A percentile compares a stretch with the other conserved stretches of the same genome.
Conservation (phyloP, 495 filamentous ascomycete genomes). For the Trichoderma asperelloides region DNA sequence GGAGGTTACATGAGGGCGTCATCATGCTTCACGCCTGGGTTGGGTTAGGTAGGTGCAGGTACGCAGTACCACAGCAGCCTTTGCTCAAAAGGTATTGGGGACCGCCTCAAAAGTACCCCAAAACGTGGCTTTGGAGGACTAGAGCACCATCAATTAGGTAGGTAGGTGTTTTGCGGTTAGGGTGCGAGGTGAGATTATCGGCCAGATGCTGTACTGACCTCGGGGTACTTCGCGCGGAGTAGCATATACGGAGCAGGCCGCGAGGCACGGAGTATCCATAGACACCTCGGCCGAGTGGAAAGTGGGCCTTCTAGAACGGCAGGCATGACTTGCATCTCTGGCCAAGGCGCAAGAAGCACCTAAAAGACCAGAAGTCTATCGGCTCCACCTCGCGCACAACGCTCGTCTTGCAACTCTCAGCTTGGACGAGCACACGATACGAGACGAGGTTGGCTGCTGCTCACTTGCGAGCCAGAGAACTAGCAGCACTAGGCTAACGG, state of each 20-base stretch:
- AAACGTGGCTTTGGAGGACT: too few relatives aligned
- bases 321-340: conserved; percentile 7
- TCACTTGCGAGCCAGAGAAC: neutral
- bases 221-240: neutral
- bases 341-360: neutral
- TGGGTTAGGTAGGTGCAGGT: too few relatives aligned
- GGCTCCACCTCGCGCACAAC: neutral
- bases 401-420: neutral
- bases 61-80: too few relatives aligned
- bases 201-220: too few relatives aligned
- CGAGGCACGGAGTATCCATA: neutral
- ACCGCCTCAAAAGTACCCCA: too few relatives aligned
- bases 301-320: neutral
- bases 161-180: too few relatives aligned
- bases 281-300: neutral
- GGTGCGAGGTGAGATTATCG: too few relatives aligned
- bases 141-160: too few relatives aligned
- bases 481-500: neutral
- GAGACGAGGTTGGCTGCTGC: neutral
- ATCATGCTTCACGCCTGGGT: too few relatives aligned
- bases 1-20: too few relatives aligned
- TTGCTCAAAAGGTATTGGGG: too few relatives aligned
- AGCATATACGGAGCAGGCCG: neutral
- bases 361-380: neutral
- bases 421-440: neutral